These are phyloP conservation scores for Aureobasidium pullulans DNA, from an alignment of 2,329 filamentous ascomycete genomes.

Conservation along the genomic window DNA sequence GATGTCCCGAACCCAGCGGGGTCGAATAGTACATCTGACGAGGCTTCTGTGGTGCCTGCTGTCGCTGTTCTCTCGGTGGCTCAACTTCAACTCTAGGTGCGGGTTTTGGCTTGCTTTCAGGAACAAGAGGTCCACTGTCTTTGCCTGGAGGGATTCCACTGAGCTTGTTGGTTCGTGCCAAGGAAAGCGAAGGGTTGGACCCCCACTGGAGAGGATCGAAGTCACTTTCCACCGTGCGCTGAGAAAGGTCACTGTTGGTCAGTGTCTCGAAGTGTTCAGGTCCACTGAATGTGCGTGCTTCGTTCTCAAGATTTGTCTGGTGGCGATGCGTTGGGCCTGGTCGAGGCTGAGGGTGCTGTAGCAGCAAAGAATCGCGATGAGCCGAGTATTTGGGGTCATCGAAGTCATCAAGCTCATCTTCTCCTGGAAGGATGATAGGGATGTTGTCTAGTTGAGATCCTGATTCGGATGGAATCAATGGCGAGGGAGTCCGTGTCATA, in stretches of 20 bases:
- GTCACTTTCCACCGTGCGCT: constrained; percentile 26
- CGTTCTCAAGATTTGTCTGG: constrained; percentile 64
- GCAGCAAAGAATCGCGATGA: constrained; percentile 70
- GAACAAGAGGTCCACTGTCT: constrained; percentile 53
- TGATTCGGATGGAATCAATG: constrained; percentile 49
- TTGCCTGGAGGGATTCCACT: constrained; percentile 44
- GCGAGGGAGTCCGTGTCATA: constrained; percentile 39
- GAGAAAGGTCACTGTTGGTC: constrained; percentile 29
- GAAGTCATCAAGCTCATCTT: background rate
- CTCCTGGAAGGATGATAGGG: constrained; percentile 1
- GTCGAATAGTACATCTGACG: constrained; percentile 24
- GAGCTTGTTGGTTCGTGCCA: constrained; percentile 17
- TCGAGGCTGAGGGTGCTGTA: constrained; percentile 72
- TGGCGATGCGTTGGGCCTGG: constrained; percentile 67
- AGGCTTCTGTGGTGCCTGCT: constrained; percentile 7
- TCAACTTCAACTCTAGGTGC: constrained; percentile 16
- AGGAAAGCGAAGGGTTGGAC: constrained; percentile 35
- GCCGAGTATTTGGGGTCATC: constrained; percentile 65
- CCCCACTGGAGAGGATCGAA: constrained; percentile 43
- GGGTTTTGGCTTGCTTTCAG: constrained; percentile 29
- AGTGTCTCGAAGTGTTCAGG: constrained; percentile 19
- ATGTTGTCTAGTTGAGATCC: constrained; percentile 1
- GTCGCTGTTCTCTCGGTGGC: background rate
- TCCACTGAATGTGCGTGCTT: constrained; percentile 59
- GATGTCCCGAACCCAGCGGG: constrained; percentile 30